Percentiles rank a stretch among this genome's conserved stretches.
phyloP scores from a whole-genome alignment of 257 asterid genomes.

The Solanum sejunctum region DNA sequence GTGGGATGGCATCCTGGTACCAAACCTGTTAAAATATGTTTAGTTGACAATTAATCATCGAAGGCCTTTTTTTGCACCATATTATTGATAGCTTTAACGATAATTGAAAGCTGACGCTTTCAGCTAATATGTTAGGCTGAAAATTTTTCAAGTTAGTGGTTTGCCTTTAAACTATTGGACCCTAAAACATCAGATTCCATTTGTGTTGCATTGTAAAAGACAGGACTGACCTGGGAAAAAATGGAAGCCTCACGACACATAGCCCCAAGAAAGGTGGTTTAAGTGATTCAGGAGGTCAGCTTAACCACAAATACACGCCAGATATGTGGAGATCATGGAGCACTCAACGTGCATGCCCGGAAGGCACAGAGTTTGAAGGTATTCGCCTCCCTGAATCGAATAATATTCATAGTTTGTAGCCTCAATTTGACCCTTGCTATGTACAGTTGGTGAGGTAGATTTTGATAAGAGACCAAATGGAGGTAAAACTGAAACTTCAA shows the following conservation, averaged over 20 bases:
- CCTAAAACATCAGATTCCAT: slow-evolving; percentile 18
- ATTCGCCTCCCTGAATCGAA: not conserved
- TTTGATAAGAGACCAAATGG: slow-evolving; percentile 12
- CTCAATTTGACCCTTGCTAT: slow-evolving; percentile 1
- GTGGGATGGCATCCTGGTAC: not conserved
- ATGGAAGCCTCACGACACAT: slow-evolving; percentile 9
- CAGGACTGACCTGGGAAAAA: slow-evolving; percentile 28
- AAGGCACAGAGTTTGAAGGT: slow-evolving; percentile 59
- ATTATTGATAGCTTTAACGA: not conserved
- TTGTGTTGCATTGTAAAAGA: slow-evolving; percentile 35
- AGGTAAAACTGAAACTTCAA: slow-evolving; percentile 15
- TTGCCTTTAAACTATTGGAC: slow-evolving; percentile 1
- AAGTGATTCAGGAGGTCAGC: slow-evolving; percentile 14
- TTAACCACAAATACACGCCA: slow-evolving; percentile 29
- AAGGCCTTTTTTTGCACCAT: not conserved
- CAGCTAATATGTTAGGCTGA: not conserved
- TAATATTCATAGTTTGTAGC: not conserved
- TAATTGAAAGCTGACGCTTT: not conserved
- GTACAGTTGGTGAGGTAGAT: slow-evolving; percentile 80
- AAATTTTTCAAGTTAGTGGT: not conserved
- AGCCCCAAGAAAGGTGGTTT: slow-evolving; percentile 10
- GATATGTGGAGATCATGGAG: slow-evolving; percentile 77
- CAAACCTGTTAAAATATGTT: not conserved
- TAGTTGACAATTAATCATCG: not conserved
- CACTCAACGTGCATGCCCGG: slow-evolving; percentile 38